Conservation (phyloP, 2,329 filamentous ascomycete genomes). For the Pyricularia pennisetigena region DNA sequence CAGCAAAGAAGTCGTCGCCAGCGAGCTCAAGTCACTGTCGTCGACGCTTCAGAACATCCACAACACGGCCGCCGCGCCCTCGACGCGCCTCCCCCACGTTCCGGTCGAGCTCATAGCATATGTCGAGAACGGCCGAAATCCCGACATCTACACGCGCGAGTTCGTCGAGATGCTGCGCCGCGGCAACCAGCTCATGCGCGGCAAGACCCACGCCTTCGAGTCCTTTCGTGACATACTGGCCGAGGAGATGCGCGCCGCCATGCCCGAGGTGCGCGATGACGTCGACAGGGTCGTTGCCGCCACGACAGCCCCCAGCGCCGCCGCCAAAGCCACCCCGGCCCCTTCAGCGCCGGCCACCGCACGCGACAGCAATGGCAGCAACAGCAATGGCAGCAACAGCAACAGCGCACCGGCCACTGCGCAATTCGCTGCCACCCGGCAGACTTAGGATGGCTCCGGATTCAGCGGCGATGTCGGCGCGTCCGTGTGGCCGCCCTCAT, state of each 20-base stretch:
- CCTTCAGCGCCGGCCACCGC: slow-evolving; percentile 3
- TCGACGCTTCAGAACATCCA: slow-evolving; percentile 28
- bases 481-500: background rate
- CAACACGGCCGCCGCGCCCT: slow-evolving; percentile 15
- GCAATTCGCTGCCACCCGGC: background rate
- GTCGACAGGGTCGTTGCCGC: slow-evolving; percentile 38
- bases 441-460: slow-evolving; percentile 4
- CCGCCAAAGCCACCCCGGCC: slow-evolving; percentile 3
- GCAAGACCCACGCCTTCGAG: slow-evolving; percentile 52
- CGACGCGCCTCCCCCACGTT: slow-evolving; percentile 34
- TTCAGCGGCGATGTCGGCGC: background rate
- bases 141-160: slow-evolving; percentile 65
- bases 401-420: background rate
- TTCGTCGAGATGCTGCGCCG: slow-evolving; percentile 60
- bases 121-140: slow-evolving; percentile 62
- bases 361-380: background rate
- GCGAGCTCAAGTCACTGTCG: slow-evolving; percentile 35
- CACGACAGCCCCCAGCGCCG: slow-evolving; percentile 17
- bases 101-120: slow-evolving; percentile 57
- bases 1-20: slow-evolving; percentile 44
- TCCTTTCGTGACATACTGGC: slow-evolving; percentile 54
- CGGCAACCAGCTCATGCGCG: slow-evolving; percentile 56
- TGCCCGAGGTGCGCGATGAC: slow-evolving; percentile 50
- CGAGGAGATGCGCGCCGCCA: slow-evolving; percentile 42
- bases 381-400: background rate